Percentiles rank a stretch among this genome's conserved stretches.
These are phyloP conservation scores for Beauveria sp. DNA, from an alignment of 2,329 filamentous ascomycete species.

Conservation along the genomic window DNA sequence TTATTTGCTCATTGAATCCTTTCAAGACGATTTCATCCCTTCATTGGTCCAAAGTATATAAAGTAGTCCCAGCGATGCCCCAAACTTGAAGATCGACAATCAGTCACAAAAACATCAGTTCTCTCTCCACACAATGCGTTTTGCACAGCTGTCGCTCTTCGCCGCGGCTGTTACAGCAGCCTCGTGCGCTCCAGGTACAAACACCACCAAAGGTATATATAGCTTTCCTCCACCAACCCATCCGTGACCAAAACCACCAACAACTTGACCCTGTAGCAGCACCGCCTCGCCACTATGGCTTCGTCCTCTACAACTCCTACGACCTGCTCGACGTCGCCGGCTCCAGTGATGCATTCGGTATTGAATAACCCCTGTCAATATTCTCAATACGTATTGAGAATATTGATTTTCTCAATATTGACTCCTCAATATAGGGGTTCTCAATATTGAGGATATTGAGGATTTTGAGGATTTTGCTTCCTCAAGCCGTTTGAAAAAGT, in stretches of 20 bases:
- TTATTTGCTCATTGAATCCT: background rate
- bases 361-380: too few relatives aligned
- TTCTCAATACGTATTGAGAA: too few relatives aligned
- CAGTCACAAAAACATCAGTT: background rate
- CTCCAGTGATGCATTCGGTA: too few relatives aligned
- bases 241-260: background rate
- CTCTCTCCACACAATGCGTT: background rate
- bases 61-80: background rate
- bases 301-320: slow-evolving; percentile 8
- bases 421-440: too few relatives aligned
- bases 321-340: slow-evolving; percentile 24
- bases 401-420: too few relatives aligned
- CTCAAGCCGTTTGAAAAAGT: too few relatives aligned
- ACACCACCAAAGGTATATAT: background rate
- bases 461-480: too few relatives aligned
- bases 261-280: background rate
- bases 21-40: too few relatives aligned
- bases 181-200: background rate
- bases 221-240: background rate
- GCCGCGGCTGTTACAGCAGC: background rate
- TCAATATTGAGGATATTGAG: too few relatives aligned
- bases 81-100: background rate
- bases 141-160: background rate
- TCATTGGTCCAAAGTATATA: background rate
- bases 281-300: background rate